Percentiles rank a stretch among this genome's conserved stretches.
These are phyloP conservation scores for Salix caprea DNA, from an alignment of 345 rosid genomes.

Conservation along the genomic window DNA sequence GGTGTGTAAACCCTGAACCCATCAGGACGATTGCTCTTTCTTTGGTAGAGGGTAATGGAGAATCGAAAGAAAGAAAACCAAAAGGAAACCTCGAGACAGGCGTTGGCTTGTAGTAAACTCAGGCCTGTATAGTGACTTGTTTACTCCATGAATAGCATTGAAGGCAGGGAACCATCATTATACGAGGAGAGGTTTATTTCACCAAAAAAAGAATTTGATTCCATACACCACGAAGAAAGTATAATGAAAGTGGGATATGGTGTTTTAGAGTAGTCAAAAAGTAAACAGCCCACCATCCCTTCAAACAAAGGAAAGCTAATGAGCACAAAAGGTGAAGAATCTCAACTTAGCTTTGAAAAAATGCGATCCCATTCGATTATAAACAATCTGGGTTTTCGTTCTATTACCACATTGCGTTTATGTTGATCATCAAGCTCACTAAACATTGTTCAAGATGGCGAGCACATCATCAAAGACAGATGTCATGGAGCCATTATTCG, in stretches of 20 bases:
- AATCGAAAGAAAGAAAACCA: not conserved
- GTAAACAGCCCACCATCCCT: slow-evolving; percentile 31
- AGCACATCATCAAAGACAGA: slow-evolving; percentile 36
- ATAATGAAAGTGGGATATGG: slow-evolving; percentile 2
- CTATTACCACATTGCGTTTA: not conserved
- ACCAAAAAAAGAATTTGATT: slow-evolving; percentile 27
- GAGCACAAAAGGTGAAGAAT: slow-evolving; percentile 35
- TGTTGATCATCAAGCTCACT: not conserved
- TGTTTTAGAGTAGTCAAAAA: slow-evolving; percentile 39
- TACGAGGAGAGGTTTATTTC: not conserved
- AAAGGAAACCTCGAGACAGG: not conserved
- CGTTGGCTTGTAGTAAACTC: not conserved
- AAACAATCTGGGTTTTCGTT: not conserved
- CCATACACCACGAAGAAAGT: slow-evolving; percentile 20
- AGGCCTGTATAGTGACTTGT: not conserved
- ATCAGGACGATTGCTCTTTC: not conserved
- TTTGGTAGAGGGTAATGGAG: not conserved
- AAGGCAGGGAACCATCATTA: not conserved
- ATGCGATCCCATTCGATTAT: not conserved
- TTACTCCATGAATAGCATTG: not conserved
- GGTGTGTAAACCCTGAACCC: no score
- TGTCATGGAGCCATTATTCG: slow-evolving; percentile 47
- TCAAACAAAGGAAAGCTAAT: slow-evolving; percentile 32
- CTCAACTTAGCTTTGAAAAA: slow-evolving; percentile 18
- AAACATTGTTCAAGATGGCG: slow-evolving; percentile 25